Base-by-base conservation (phyloP, 257 asterid species). In the Euphrasia confusa region DNA sequence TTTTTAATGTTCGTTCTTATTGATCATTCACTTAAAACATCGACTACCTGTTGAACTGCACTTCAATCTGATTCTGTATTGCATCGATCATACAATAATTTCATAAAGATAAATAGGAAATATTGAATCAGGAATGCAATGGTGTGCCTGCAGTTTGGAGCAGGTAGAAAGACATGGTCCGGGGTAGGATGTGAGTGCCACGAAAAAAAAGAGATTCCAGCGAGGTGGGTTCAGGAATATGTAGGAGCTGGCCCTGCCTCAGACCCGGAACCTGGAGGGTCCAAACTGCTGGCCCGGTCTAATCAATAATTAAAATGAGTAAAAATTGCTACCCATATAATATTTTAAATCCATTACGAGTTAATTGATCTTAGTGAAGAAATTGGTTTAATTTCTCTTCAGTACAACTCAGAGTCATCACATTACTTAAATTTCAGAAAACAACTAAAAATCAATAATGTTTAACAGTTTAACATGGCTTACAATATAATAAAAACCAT, bases 61-160 rank as follows among this genome's bases (percentile, higher is more conserved):
- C 53, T 68, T 60, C 12, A 50, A 15, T 50, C 56, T 17, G 12
- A 4, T 50, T 17, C 21, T 40, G 47, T 56, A 66, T 14, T 56
- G 37, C 58, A 53, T 7, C 10, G 28, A 18, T 56, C 2, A 14
- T 27, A 26, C 12, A 28, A 27, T 64, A 44, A 4, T 44, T 57
- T 2, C 0, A 26, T 52, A 4, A 47, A 64, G 11, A 64, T 52
- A 37, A 64, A 24, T 35, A 39, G 54, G 49, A 66, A 39, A 21
- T 45, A 42, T 24, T 45, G n/a, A 30, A 57, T 45, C 44, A 11
- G 27, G 59, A 17, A 57, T 7, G 59, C 39, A 11, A 32, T 40
- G 39, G 28, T 15, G 7, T 64, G 44, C 39, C 37, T 18, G 28
- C 27, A 50, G 35, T 63, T 37, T 37, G 33, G 24, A 59, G 47